phyloP scores from a whole-genome alignment of 1,284 basidiomycete species.

The Cryptococcus depauperatus region DNA sequence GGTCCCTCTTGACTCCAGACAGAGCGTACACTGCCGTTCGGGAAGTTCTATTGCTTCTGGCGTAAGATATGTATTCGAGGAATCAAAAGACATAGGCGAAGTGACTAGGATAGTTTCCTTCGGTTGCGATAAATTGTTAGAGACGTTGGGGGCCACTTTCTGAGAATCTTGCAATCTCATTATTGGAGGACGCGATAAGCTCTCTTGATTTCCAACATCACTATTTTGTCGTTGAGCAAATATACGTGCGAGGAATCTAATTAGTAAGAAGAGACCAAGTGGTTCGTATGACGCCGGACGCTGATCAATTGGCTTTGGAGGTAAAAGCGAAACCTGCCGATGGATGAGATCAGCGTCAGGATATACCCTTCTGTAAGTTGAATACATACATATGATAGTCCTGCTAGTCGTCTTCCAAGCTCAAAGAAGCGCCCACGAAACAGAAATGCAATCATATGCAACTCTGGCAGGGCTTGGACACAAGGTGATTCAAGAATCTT shows the following conservation, averaged over 20 bases:
- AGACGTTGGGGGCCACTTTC: too few relatives aligned
- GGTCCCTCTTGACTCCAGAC: slow-evolving; percentile 72
- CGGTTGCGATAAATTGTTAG: too few relatives aligned
- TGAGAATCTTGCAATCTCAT: too few relatives aligned
- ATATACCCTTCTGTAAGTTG: too few relatives aligned
- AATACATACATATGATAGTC: slow-evolving; percentile 60
- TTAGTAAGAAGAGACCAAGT: slow-evolving; percentile 64
- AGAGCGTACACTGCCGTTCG: slow-evolving; percentile 72
- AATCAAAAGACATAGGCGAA: slow-evolving; percentile 36
- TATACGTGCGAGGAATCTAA: slow-evolving; percentile 60
- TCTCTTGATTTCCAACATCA: too few relatives aligned
- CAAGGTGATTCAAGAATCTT: slow-evolving; percentile 29
- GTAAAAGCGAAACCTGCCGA: slow-evolving; percentile 59
- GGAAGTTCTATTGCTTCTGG: slow-evolving; percentile 47
- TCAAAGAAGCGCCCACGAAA: slow-evolving; percentile 71
- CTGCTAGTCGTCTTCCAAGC: slow-evolving; percentile 60
- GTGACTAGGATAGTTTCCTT: slow-evolving; percentile 50
- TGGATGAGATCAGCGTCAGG: too few relatives aligned
- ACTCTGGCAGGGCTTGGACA: slow-evolving; percentile 48
- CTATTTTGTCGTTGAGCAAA: too few relatives aligned
- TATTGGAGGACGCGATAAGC: not conserved
- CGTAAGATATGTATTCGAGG: slow-evolving; percentile 36
- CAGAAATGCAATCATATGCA: slow-evolving; percentile 76
- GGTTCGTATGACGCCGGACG: slow-evolving; percentile 75
- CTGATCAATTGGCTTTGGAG: slow-evolving; percentile 57